These are phyloP conservation scores for Graphiopsis chlorocephala DNA, from an alignment of 2,329 filamentous ascomycete genomes.

Conservation along the genomic window DNA sequence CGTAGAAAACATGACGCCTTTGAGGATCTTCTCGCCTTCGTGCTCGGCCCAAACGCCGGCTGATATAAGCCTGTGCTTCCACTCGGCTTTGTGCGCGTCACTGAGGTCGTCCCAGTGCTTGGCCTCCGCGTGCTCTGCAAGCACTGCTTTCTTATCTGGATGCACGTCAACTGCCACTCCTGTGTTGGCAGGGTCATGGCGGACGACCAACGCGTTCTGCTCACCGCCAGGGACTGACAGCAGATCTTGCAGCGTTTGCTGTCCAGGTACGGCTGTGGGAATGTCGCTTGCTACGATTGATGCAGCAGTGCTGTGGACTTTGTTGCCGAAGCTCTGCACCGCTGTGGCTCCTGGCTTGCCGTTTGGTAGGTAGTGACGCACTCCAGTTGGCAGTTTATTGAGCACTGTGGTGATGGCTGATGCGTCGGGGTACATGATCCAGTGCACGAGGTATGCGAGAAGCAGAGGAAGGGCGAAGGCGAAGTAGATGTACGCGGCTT, in stretches of 20 bases:
- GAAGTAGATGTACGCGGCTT: constrained; percentile 56
- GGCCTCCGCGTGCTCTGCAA: constrained; percentile 47
- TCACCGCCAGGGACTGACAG: constrained; percentile 19
- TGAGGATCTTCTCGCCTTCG: constrained; percentile 73
- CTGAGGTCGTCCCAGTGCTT: constrained; percentile 70
- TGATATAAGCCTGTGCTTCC: constrained; percentile 66
- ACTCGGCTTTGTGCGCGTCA: constrained; percentile 60
- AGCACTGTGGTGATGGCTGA: constrained; percentile 40
- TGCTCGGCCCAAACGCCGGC: constrained; percentile 77
- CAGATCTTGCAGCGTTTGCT: constrained; percentile 20
- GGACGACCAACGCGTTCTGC: constrained; percentile 42
- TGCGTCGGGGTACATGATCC: constrained; percentile 51
- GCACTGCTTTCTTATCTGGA: constrained; percentile 40
- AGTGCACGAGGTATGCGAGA: constrained; percentile 61
- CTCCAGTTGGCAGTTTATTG: constrained; percentile 52
- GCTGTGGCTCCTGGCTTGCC: constrained; percentile 22
- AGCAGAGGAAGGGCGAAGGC: constrained; percentile 62
- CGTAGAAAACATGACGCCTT: constrained; percentile 74
- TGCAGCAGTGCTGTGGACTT: constrained; percentile 27
- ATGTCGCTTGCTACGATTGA: constrained; percentile 17
- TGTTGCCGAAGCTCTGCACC: constrained; percentile 25
- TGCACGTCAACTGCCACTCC: constrained; percentile 37
- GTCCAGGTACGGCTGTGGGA: constrained; percentile 13
- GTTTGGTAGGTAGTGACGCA: constrained; percentile 36
- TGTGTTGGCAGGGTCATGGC: constrained; percentile 34